Conservation (phyloP, 257 asterid genomes). For the Salvia splendens region DNA sequence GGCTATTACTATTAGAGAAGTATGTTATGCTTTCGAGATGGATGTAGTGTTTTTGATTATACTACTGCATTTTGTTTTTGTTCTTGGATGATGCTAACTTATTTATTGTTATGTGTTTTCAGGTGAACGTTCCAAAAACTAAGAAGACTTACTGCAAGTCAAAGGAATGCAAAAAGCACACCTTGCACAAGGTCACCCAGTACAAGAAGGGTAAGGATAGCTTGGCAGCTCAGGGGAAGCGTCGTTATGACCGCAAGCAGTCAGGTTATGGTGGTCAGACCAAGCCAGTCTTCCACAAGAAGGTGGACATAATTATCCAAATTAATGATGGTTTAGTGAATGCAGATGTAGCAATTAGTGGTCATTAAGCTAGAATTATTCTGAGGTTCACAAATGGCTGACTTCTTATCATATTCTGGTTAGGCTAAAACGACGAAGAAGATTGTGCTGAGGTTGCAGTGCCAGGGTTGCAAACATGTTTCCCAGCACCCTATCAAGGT, state of each 20-base stretch:
- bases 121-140: slow-evolving; percentile 85
- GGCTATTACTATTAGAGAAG: not conserved
- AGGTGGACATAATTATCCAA: slow-evolving; percentile 40
- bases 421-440: slow-evolving; percentile 77
- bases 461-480: slow-evolving; percentile 72
- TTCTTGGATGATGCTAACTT: not conserved
- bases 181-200: slow-evolving; percentile 82
- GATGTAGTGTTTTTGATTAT: not conserved
- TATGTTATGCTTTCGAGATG: not conserved
- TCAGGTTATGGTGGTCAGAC: slow-evolving; percentile 92
- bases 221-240: slow-evolving; percentile 76
- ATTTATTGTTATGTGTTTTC: not conserved
- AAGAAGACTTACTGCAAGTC: slow-evolving; percentile 81
- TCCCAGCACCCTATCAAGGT: slow-evolving; percentile 81
- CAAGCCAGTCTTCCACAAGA: slow-evolving; percentile 86
- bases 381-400: not conserved
- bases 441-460: slow-evolving; percentile 71
- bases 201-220: slow-evolving; percentile 77
- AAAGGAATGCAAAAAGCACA: slow-evolving; percentile 80
- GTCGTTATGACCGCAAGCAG: slow-evolving; percentile 82
- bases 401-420: not conserved
- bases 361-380: no score
- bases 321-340: not conserved
- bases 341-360: not conserved
- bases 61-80: not conserved